Base-by-base conservation (phyloP, 805 yeast species). In the Debaryomyces maramus region DNA sequence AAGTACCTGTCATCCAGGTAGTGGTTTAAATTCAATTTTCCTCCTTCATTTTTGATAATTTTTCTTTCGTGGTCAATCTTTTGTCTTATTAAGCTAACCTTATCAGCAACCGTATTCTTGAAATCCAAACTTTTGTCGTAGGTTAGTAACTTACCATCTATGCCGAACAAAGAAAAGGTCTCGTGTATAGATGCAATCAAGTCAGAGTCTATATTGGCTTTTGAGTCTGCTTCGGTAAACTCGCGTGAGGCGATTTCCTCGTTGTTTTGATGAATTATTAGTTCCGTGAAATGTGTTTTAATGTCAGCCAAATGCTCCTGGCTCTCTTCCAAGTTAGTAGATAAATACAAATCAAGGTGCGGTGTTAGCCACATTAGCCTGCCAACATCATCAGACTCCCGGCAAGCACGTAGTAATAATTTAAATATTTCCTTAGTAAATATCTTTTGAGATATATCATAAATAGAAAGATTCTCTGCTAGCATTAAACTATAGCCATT, bases 321-420 rank as follows among this genome's bases (percentile, higher is more conserved):
- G 29, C 28, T 29, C 27, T 36, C 17, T 4, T 41, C 32, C 6
- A 44, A 16, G 26, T 38, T 26, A 14, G 24, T n/a, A 21, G 31
- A 33, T 27, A 54, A 17, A 41, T 27, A 61, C 11, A 42, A 34
- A 41, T 65, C 69, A 30, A 65, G 48, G 40, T 61, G 56, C 3
- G 69, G 70, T n/a, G 59, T 48, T 14, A 63, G 36, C 70, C 70
- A 65, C 55, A 63, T 49, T 20, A 63, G 45, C 29, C 70, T 42
- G 3, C 69, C 69, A 37, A 52, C 36, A 39, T 65, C 70, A 20
- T 56, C 51, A 4, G 67, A 53, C 27, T 48, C 45, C 8, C 46
- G 35, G 23, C 61, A 51, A 2, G 58, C 59, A 26, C 49, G 40
- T 5, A 65, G 30, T 11, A 62, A 32, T 4, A 61, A 34, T 17